A percentile compares a stretch with the other conserved stretches of the same genome.
These are phyloP conservation scores for Candida dubliniensis DNA, from an alignment of 1,139 yeast genomes.

Conservation along the genomic window DNA sequence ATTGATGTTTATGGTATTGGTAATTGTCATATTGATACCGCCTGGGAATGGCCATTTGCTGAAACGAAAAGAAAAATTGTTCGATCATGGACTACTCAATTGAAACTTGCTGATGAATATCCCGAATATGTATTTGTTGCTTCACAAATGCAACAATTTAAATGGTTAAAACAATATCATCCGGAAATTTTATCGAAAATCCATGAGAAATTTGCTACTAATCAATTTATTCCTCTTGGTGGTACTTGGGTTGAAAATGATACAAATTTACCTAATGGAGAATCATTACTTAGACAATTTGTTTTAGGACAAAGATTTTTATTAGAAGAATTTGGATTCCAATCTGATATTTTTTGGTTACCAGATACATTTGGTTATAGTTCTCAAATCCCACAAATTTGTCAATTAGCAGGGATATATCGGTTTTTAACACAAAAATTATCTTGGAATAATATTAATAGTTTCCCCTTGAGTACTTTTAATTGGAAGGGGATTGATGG, in stretches of 20 bases:
- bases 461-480: constrained; percentile 85
- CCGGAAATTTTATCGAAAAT: constrained; percentile 72
- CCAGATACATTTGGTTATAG: constrained; percentile 98
- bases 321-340: constrained; percentile 71
- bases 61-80: constrained; percentile 90
- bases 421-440: constrained; percentile 89
- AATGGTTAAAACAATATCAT: constrained; percentile 84
- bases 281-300: constrained; percentile 84
- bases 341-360: constrained; percentile 81
- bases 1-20: constrained; percentile 78
- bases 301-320: constrained; percentile 87
- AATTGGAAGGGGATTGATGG: constrained; percentile 96
- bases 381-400: constrained; percentile 91
- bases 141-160: constrained; percentile 93
- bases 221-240: constrained; percentile 86
- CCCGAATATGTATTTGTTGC: constrained; percentile 95
- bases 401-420: constrained; percentile 79
- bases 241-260: constrained; percentile 99
- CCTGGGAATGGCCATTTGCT: constrained; percentile 98
- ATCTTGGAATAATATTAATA: constrained; percentile 93
- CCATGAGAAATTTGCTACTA: constrained; percentile 64
- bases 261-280: constrained; percentile 92
- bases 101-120: constrained; percentile 77
- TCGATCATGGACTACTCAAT: constrained; percentile 93
- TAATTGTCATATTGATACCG: constrained; percentile 95